phyloP scores from a whole-genome alignment of 331 rosid species.

The Saraca asoca region DNA sequence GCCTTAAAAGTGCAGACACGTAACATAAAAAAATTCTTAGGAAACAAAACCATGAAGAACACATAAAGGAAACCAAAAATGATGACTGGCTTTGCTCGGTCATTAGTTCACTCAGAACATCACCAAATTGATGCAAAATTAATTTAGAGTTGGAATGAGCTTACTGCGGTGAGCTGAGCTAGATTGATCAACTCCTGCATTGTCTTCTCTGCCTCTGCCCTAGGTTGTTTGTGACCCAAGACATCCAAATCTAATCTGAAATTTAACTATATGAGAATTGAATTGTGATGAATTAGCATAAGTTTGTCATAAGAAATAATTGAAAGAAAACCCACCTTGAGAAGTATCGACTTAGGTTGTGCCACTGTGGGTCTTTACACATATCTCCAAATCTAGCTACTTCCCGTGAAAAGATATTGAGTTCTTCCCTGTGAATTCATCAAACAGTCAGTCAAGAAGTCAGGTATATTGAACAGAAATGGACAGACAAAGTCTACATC shows the following conservation, averaged over 20 bases:
- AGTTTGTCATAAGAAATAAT: slow-evolving; percentile 19
- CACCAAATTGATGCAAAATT: slow-evolving; percentile 3
- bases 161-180: slow-evolving; percentile 76
- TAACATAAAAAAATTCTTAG: slow-evolving; percentile 1
- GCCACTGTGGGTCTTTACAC: slow-evolving; percentile 95
- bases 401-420: slow-evolving; percentile 64
- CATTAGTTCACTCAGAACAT: slow-evolving; percentile 25
- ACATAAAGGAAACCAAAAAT: slow-evolving; percentile 30
- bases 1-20: background rate
- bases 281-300: slow-evolving; percentile 22
- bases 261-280: slow-evolving; percentile 27
- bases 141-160: slow-evolving; percentile 38
- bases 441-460: slow-evolving; percentile 22
- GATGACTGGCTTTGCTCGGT: slow-evolving; percentile 28
- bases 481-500: slow-evolving; percentile 9
- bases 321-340: slow-evolving; percentile 49
- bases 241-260: slow-evolving; percentile 69
- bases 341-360: slow-evolving; percentile 73
- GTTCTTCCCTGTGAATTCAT: slow-evolving; percentile 70
- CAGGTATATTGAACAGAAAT: slow-evolving; percentile 5
- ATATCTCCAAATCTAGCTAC: slow-evolving; percentile 81
- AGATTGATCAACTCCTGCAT: slow-evolving; percentile 68
- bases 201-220: slow-evolving; percentile 61
- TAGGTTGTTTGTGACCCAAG: slow-evolving; percentile 42
- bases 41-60: slow-evolving; percentile 30